Evolutionary conservation across 176 grass and related monocot species (phyloP), one percentile per base, ranked within the genome.

Genomic region (Areca catechu): DNA sequence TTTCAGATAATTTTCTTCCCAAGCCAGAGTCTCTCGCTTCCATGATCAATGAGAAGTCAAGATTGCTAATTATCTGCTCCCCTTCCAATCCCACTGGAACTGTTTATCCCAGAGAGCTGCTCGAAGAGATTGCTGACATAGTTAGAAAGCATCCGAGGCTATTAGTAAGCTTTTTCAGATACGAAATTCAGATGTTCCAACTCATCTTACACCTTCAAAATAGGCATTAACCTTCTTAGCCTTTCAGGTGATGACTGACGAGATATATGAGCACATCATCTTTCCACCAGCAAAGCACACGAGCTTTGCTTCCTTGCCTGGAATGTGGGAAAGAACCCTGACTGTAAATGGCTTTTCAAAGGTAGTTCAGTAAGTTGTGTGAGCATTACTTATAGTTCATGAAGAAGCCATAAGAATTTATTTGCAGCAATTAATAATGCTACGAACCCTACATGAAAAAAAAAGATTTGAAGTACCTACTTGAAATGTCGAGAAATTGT

Each of bases 61-160:
- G 90, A 63, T 74, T 95, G 59, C 68, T 95, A 53, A 89, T 95
- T 65, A 62, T 89, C 50, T 95, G 90, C 67, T 95, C 90, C 57
- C 90, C 90, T 75, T 89, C 82, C 66, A 95, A 95, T 75, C 90
- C 90, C 54, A 95, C 90, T 66, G 90, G 90, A 4, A 86, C 90
- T 49, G 79, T 95, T 53, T 95, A 89, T 80, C 85, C 90, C 6
- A 95, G 69, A 71, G 79, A 95, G 47, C 34, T 81, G 62, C 90
- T 95, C 30, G 85, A 89, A 72, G 79, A 89, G 68, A 95, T 95
- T 63, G 82, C 79, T 79, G 82, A 77, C 57, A 83, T 89, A 61
- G 90, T 95, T 24, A 78, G 65, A 56, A 95, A 89, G 69, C 56
- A 95, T 82, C 82, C 90, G 27, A 95, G 73, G 27, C 90, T 95